These are phyloP conservation scores for Stereocaulon alpinum DNA, from an alignment of 495 filamentous ascomycete species.

Conservation along the genomic window DNA sequence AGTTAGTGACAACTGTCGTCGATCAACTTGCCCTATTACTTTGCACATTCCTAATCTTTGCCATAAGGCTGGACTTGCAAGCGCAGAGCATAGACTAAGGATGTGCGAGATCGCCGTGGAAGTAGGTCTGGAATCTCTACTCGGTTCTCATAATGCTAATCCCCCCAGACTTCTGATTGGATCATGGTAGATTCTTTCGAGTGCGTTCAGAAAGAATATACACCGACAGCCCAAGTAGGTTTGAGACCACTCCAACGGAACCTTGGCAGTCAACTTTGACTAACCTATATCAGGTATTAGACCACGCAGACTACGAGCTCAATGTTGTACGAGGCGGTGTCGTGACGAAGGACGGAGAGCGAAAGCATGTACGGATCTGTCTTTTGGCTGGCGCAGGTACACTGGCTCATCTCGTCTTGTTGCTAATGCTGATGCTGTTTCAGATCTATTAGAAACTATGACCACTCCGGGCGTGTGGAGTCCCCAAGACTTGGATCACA, in stretches of 20 bases:
- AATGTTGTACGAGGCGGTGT: slow-evolving; percentile 38
- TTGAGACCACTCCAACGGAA: too few relatives aligned
- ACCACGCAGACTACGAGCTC: slow-evolving; percentile 19
- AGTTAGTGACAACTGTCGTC: slow-evolving; percentile 39
- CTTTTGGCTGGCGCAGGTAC: slow-evolving; percentile 17
- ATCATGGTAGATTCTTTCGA: slow-evolving; percentile 84
- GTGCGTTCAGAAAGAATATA: slow-evolving; percentile 49
- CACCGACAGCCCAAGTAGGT: slow-evolving; percentile 1
- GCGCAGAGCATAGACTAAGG: slow-evolving; percentile 40
- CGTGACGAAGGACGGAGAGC: slow-evolving; percentile 13
- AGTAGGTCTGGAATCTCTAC: background rate
- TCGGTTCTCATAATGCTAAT: background rate
- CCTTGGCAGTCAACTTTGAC: too few relatives aligned
- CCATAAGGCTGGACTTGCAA: slow-evolving; percentile 41
- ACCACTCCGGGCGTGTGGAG: slow-evolving; percentile 14
- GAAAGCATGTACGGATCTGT: slow-evolving; percentile 13
- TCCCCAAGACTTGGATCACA: slow-evolving; percentile 18
- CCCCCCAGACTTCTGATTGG: slow-evolving; percentile 53
- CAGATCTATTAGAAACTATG: slow-evolving; percentile 11
- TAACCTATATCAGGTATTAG: background rate
- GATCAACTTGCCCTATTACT: background rate
- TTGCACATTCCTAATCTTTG: background rate
- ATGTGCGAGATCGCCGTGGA: slow-evolving; percentile 77
- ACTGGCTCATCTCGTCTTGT: background rate
- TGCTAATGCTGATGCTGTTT: background rate